Base-by-base conservation (phyloP, 2,329 filamentous ascomycete genomes). In the Didymella pomorum region DNA sequence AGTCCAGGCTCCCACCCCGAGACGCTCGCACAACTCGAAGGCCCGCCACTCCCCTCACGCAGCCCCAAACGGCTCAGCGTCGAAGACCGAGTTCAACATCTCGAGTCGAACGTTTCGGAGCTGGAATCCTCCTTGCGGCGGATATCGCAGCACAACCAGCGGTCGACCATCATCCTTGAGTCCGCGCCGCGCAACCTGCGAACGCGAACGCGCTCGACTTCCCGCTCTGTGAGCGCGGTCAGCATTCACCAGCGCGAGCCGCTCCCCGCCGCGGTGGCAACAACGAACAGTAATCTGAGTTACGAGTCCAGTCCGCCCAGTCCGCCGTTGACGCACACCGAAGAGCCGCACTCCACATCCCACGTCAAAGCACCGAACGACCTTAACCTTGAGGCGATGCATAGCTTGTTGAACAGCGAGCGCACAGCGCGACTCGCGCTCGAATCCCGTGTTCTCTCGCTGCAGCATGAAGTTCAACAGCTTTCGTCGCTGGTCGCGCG, bases 101-200 rank as follows among this genome's bases (percentile, higher is more conserved):
- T 78, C 2, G 75, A 78, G 61, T 65, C 62, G 41, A 71, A 64
- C 31, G 64, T 75, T 52, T 67, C 68, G 1, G 63, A 60, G 10
- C 66, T 77, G 12, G 73, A 76, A 50, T 61, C 64, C 2, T 73
- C 73, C 1, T 60, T 77, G 9, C 73, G 67, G 35, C 71, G 71
- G 25, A 56, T 77, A 21, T 73, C 72, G 10, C 69, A 71, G 8
- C 71, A 70, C 59, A 75, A 61, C 56, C 73, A 73, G 43, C 72
- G 72, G 4, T 74, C 77, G 58, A 77, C 75, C 49, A 76, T 78
- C 56, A 75, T 78, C 37, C 70, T 78, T 10, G 74, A 76, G 46
- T 75, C 73, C 21, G 70, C 74, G 33, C 75, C 76, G 4, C 72
- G 70, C 43, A 74, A 68, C 14, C 65, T 72, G 1, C 69, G 72